Evolutionary conservation across 2,329 filamentous ascomycete genomes (phyloP), one percentile per base, ranked within the genome.

Genomic region (Aspergillus sp.): DNA sequence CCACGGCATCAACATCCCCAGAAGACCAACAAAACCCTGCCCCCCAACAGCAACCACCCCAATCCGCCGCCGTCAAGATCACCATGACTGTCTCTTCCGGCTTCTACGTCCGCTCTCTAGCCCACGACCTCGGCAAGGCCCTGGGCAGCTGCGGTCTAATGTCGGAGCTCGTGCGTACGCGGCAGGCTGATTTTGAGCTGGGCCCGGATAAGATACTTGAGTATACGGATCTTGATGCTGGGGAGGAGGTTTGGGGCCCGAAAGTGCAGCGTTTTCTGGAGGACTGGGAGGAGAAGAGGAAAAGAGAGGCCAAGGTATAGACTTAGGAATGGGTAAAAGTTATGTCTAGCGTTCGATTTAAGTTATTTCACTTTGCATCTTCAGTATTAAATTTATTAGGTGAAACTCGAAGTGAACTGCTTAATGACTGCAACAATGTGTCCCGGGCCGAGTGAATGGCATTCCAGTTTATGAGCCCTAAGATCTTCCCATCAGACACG

Each of bases 41-140:
- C 49, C 5, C 6, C 8, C 7, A 5, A 19, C 5, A 19, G 10
- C 26, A 28, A 39, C 5, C 2, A 7, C 19, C 54, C 8, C 61
- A 59, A 33, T 60, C 88, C 1, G 81, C 91, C 1, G 93, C 91
- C 1, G 86, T 81, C 42, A 85, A 81, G 61, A 81, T 98, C 49
- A 83, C 86, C 48, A 88, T 98, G 80, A 94, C 87, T 0, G 91
- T 96, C 44, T 89, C 89, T 2, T 94, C 89, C 0, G 93, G 93
- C 35, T 98, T 96, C 74, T 98, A 98, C 66, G 90, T 98, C 9
- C 85, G 93, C 52, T 94, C 86, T 48, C 81, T 98, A 56, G 90
- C 88, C 58, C 89, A 97, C 63, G 93, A 98, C 60, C 77, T 98
- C 3, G 93, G 91, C 26, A 75, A 82, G 54, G 88, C 88, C 56